phyloP scores from a whole-genome alignment of 140 eudicot species.

The Anethum foeniculum region DNA sequence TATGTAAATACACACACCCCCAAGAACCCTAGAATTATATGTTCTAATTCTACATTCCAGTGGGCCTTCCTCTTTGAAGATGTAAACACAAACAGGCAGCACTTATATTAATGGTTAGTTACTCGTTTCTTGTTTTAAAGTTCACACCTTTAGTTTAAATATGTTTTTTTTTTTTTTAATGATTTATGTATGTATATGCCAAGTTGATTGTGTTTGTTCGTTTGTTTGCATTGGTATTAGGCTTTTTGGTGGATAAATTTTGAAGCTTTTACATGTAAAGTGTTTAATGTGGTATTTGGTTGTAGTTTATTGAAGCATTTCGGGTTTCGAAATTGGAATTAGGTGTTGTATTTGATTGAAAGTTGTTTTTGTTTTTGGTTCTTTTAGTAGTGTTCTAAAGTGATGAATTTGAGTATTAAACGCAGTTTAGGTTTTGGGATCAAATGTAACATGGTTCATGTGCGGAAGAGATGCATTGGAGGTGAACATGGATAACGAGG shows the following conservation, averaged over 20 bases:
- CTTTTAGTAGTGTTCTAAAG: background rate
- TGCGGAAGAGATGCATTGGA: constrained; percentile 3
- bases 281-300: background rate
- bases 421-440: background rate
- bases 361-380: background rate
- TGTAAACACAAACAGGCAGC: background rate
- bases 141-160: background rate
- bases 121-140: background rate
- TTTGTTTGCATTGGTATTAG: background rate
- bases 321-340: background rate
- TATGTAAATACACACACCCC: background rate
- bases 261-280: background rate
- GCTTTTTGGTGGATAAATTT: background rate
- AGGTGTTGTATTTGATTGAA: background rate
- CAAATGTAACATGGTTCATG: background rate
- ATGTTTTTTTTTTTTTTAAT: too few relatives aligned
- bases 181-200: background rate
- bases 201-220: background rate
- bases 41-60: background rate
- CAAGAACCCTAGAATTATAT: constrained; percentile 8
- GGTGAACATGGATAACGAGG: constrained; percentile 41
- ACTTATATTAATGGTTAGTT: background rate
- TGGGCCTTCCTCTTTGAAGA: background rate
- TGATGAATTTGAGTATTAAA: background rate
- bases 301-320: background rate